Evolutionary conservation across 2,329 filamentous ascomycete genomes (phyloP).

Genomic region (Neoarthrinium moseri): DNA sequence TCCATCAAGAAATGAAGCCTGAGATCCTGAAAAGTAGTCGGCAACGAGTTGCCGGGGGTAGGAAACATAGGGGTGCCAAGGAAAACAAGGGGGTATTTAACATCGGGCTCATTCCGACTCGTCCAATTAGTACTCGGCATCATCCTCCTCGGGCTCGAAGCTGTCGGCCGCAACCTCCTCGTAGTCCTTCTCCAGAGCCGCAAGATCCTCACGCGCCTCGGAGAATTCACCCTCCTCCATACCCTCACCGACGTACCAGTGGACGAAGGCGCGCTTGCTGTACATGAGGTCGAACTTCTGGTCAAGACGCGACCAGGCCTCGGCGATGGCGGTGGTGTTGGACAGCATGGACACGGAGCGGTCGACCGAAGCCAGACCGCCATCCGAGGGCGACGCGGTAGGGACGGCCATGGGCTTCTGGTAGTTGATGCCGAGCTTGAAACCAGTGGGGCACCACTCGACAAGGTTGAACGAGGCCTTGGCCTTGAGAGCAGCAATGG

Average conservation of each 20-base stretch:
- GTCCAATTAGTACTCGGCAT: conserved; percentile 76
- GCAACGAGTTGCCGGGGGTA: no score
- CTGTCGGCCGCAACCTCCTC: conserved; percentile 81
- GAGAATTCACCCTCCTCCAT: conserved; percentile 93
- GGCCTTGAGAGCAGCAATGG: conserved; percentile 66
- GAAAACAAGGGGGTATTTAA: conserved; percentile 9
- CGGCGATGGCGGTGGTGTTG: conserved; percentile 73
- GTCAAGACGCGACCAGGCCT: conserved; percentile 71
- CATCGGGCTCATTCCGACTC: conserved; percentile 5
- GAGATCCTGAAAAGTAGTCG: not conserved
- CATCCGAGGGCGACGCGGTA: conserved; percentile 47
- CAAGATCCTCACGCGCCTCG: conserved; percentile 82
- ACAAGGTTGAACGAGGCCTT: conserved; percentile 72
- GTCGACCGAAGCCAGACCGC: conserved; percentile 60
- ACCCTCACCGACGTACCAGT: conserved; percentile 84
- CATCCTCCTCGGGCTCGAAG: conserved; percentile 60
- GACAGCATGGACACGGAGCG: conserved; percentile 69
- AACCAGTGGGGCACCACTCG: conserved; percentile 74
- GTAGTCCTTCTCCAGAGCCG: conserved; percentile 83
- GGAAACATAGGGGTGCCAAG: not conserved
- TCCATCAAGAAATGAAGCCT: conserved; percentile 4
- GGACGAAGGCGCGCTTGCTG: conserved; percentile 73
- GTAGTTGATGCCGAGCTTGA: conserved; percentile 77
- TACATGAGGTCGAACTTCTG: conserved; percentile 79
- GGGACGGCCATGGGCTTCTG: conserved; percentile 64